Percentiles rank a stretch among this genome's conserved stretches.
These are phyloP conservation scores for Jackrogersella minutella DNA, from an alignment of 495 filamentous ascomycete species.

Conservation along the genomic window DNA sequence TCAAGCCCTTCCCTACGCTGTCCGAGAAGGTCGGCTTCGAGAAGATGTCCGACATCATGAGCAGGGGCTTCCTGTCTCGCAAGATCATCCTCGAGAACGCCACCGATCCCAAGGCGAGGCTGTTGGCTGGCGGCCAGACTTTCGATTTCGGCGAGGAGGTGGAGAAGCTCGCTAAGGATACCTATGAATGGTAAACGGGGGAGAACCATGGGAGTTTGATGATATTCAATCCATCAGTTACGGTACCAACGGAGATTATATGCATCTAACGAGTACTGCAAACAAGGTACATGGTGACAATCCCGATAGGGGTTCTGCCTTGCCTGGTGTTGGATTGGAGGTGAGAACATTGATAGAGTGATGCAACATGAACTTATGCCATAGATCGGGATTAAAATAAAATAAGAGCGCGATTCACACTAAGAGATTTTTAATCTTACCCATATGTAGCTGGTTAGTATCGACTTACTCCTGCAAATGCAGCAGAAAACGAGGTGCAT, in stretches of 20 bases:
- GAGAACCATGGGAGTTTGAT: no score
- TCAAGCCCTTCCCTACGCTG: slow-evolving; percentile 47
- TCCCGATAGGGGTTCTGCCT: no score
- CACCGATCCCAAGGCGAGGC: slow-evolving; percentile 31
- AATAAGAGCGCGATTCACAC: no score
- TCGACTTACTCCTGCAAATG: no score
- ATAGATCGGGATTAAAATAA: no score
- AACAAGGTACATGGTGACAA: no score
- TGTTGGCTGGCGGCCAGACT: slow-evolving; percentile 26
- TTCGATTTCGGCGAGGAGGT: slow-evolving; percentile 42
- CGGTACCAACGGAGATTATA: neutral
- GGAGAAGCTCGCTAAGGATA: slow-evolving; percentile 22
- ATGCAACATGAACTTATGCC: no score
- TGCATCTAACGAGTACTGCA: neutral
- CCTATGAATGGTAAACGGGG: slow-evolving; percentile 7
- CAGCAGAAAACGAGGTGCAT: no score
- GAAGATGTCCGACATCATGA: slow-evolving; percentile 18
- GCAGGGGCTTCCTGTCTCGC: slow-evolving; percentile 30
- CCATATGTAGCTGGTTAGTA: no score
- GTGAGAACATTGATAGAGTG: no score
- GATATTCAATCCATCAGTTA: neutral
- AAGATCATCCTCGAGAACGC: slow-evolving; percentile 41
- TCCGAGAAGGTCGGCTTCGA: neutral
- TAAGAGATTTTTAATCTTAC: no score
- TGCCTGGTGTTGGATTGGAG: no score